Evolutionary conservation across 2,329 filamentous ascomycete species (phyloP), one percentile per base, ranked within the genome.

Genomic region (Ceratocystis eucalypticola): DNA sequence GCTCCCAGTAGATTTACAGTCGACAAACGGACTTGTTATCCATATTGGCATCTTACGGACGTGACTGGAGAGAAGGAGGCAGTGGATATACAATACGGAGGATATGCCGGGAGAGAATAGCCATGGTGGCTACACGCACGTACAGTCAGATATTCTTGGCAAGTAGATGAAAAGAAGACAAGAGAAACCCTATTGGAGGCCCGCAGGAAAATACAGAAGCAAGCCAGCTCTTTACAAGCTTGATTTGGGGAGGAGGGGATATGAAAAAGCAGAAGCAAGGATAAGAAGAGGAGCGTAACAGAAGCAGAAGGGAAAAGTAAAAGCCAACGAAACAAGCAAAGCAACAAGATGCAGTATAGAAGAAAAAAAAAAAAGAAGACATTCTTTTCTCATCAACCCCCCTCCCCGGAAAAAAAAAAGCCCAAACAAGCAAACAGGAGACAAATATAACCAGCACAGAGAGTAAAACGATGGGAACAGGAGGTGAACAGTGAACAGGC

Each of bases 21-120:
- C 83, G 5, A 82, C 82, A 17, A 84, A 83, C 25, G 92, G 92
- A 5, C 96, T 95, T 76, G 85, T 89, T 37, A 83, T 96, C 6
- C 91, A 97, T 77, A 71, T 95, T 22, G 88, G 91, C 12, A 74
- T 92, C 25, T 75, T 92, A 69, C 80, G 77, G 20, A 53, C 59
- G 17, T 46, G 46, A 22, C 41, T 12, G n/a, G 20, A 30, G 30
- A 45, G 17, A 41, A 41, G 20, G 45, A 48, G 45, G 8, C 17
- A 17, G 20, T 48, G 17, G 20, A 48, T 17, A n/a, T 20, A 17
- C 17, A 37, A 65, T 20, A 30, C 25, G 61, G 17, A 7, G 41
- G 41, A 28, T 22, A 12, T 7, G 17, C n/a, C 46, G 15, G 53
- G 53, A 30, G 10, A n/a, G 15, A 5, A 41, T 12, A 44, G 20